A percentile compares a stretch with the other conserved stretches of the same genome.
Evolutionary conservation across 306 rosid genomes (phyloP).

Genomic region (Boehmeria nivea): DNA sequence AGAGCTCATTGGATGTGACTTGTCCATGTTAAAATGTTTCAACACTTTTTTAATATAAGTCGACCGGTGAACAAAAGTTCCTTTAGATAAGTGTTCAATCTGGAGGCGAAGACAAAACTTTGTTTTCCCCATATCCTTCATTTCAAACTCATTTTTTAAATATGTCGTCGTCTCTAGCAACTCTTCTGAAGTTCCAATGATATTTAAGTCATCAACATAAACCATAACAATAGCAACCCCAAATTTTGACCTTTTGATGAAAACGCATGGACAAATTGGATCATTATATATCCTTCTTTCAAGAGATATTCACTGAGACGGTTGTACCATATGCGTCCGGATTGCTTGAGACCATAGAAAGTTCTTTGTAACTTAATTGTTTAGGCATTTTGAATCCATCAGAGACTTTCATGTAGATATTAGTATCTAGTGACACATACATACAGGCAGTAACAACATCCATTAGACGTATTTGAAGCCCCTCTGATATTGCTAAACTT

Average conservation of each 20-base stretch:
- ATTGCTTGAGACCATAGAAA: not conserved
- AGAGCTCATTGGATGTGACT: not conserved
- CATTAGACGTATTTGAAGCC: no score
- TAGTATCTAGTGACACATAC: no score
- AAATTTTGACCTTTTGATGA: not conserved
- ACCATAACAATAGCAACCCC: not conserved
- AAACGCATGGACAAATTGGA: not conserved
- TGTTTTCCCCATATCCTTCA: not conserved
- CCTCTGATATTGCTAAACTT: no score
- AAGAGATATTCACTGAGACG: not conserved
- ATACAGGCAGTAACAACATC: no score
- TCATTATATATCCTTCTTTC: not conserved
- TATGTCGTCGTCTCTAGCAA: not conserved
- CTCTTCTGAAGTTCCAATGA: not conserved
- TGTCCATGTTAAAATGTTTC: not conserved
- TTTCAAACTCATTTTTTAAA: not conserved
- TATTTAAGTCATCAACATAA: not conserved
- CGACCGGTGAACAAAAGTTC: not conserved
- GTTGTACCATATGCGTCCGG: not conserved
- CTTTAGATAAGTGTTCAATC: not conserved
- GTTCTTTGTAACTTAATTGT: not conserved
- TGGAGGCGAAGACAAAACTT: not conserved
- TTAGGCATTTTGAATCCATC: no score
- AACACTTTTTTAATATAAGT: not conserved
- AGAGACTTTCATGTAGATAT: no score